These are phyloP conservation scores for Crocinoboletus sp. DNA, from an alignment of 1,284 basidiomycete genomes.

Conservation along the genomic window DNA sequence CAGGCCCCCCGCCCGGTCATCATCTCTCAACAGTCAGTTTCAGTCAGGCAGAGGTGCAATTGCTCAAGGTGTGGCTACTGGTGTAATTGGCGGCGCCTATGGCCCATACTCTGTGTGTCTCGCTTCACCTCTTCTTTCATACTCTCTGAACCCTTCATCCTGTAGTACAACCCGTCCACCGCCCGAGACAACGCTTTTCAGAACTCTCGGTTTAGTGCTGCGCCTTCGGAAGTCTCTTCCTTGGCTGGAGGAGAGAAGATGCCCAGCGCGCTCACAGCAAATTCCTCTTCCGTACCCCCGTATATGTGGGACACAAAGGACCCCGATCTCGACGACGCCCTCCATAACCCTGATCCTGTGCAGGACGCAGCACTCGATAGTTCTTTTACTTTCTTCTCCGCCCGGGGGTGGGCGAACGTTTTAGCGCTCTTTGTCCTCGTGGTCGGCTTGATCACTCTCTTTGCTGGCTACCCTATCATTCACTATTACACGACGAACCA, in stretches of 20 bases:
- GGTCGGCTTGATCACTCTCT: slow-evolving; percentile 58
- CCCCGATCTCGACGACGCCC: slow-evolving; percentile 70
- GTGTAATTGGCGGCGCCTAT: slow-evolving; percentile 67
- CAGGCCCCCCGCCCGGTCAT: slow-evolving; percentile 26
- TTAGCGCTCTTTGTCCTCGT: slow-evolving; percentile 57
- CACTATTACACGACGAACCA: slow-evolving; percentile 40
- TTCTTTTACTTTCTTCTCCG: slow-evolving; percentile 61
- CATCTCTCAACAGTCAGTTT: slow-evolving; percentile 30
- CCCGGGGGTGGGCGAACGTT: slow-evolving; percentile 70
- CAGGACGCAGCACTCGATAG: slow-evolving; percentile 51
- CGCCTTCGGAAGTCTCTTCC: slow-evolving; percentile 54
- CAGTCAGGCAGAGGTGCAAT: slow-evolving; percentile 49
- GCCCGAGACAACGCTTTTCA: slow-evolving; percentile 41
- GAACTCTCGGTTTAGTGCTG: slow-evolving; percentile 55
- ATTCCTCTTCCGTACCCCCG: slow-evolving; percentile 49
- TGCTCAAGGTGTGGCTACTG: slow-evolving; percentile 66
- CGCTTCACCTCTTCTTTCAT: background rate
- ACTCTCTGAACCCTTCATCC: background rate
- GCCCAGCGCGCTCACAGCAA: slow-evolving; percentile 18
- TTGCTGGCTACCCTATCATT: slow-evolving; percentile 80
- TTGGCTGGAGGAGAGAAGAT: slow-evolving; percentile 41
- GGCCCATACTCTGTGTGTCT: slow-evolving; percentile 73
- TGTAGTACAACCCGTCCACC: slow-evolving; percentile 56
- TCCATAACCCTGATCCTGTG: slow-evolving; percentile 73
- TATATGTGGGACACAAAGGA: slow-evolving; percentile 71